Base-by-base conservation (phyloP, 2,329 filamentous ascomycete genomes). In the Aaosphaeria pasadenensis region DNA sequence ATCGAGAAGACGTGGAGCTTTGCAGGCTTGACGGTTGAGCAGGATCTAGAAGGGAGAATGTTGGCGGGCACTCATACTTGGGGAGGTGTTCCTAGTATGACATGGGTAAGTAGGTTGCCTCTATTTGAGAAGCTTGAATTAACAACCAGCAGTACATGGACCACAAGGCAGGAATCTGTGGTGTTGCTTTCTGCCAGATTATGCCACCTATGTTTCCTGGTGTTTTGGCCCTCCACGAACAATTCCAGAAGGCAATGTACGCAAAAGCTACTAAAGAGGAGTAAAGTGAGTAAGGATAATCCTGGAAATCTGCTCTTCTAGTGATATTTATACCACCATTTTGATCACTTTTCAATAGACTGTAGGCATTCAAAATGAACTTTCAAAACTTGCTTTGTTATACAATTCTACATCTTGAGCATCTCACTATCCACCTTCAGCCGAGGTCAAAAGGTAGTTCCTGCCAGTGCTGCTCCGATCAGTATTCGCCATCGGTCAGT, bases 181-280 rank as follows among this genome's bases (percentile, higher is more conserved):
- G 50, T n/a, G 44, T 52, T 7, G 52, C 52, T 9, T 46, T 52
- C 28, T 48, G 47, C 33, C 48, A 56, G 39, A 38, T 53, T 36
- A 31, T 56, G 9, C 47, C 50, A 4, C 52, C 49, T 11, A 56
- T 56, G 50, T 46, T 32, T n/a, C 50, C 50, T 7, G 28, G 40
- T 17, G 42, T 51, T 5, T 6, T 51, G 44, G 31, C 32, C 7
- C 43, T 53, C 7, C 52, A 47, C 30, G 45, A 46, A 30, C 6
- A 41, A 29, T 52, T 53, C 30, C 39, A 50, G 29, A 50, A 39
- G 17, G 52, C 17, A 4, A 51, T 52, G 5, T 52, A 24, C 17
- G 17, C 17, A 24, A 24, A 24, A 24, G 17, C 17, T 24, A 24
- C 17, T 24, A 24, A 24, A 24, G 17, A 3, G 3, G 17, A 24